phyloP scores from a whole-genome alignment of 768 basidiomycete genomes.

The Rhizopogon vesiculosus region DNA sequence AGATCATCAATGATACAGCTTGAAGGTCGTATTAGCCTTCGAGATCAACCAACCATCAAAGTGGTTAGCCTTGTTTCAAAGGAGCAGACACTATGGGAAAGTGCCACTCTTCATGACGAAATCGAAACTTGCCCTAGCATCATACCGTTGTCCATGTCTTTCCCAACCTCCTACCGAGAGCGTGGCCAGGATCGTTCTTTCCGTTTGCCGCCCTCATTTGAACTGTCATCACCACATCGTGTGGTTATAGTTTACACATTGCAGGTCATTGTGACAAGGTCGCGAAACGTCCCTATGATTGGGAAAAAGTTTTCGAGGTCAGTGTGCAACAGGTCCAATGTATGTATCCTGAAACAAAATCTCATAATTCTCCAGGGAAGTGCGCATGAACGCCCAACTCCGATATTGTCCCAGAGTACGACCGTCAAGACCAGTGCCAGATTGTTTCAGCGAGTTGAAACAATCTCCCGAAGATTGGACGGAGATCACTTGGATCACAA shows the following conservation, averaged over 20 bases:
- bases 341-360: constrained; percentile 1
- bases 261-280: constrained; percentile 19
- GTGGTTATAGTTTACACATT: constrained; percentile 21
- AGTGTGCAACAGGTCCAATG: background rate
- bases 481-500: constrained; percentile 27
- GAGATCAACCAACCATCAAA: constrained; percentile 6
- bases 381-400: constrained; percentile 17
- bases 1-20: constrained; percentile 9
- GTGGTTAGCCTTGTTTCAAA: constrained; percentile 19
- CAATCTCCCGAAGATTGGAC: constrained; percentile 27
- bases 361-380: constrained; percentile 11
- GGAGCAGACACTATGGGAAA: constrained; percentile 19
- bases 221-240: constrained; percentile 17
- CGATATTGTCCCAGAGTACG: constrained; percentile 26
- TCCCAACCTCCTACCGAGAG: constrained; percentile 23
- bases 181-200: constrained; percentile 10
- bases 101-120: constrained; percentile 3
- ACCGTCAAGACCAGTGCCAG: constrained; percentile 24
- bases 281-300: constrained; percentile 5
- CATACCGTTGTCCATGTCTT: constrained; percentile 24
- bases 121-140: constrained; percentile 19
- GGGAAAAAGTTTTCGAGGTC: constrained; percentile 1
- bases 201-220: constrained; percentile 28
- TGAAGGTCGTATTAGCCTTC: constrained; percentile 18
- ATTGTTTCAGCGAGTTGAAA: constrained; percentile 20